phyloP scores from a whole-genome alignment of 352 stramenopile genomes.

The Phytophthora sansomeana region DNA sequence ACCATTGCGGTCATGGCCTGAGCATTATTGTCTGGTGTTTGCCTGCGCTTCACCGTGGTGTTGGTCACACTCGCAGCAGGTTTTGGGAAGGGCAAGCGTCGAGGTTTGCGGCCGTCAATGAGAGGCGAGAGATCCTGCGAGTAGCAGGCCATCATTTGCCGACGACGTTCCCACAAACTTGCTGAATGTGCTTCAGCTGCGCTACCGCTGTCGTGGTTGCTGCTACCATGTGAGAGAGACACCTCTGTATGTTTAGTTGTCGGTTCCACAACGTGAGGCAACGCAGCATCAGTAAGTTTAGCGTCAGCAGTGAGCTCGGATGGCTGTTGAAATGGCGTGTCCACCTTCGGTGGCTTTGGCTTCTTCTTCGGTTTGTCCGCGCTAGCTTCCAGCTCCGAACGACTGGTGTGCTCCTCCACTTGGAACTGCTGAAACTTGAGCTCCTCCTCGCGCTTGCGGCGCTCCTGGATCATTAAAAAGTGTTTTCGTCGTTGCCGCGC shows the following conservation, averaged over 20 bases:
- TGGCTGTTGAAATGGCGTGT: background rate
- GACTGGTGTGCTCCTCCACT: slow-evolving; percentile 23
- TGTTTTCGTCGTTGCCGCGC: slow-evolving; percentile 46
- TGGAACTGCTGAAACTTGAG: slow-evolving; percentile 45
- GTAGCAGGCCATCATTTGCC: slow-evolving; percentile 60
- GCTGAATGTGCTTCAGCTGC: slow-evolving; percentile 28
- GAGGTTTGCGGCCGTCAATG: slow-evolving; percentile 58
- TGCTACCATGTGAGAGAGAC: background rate
- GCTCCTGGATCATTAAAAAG: slow-evolving; percentile 47
- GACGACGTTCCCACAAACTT: slow-evolving; percentile 44
- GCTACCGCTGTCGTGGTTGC: slow-evolving; percentile 11
- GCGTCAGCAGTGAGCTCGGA: slow-evolving; percentile 1
- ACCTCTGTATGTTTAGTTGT: slow-evolving; percentile 7
- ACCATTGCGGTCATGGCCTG: background rate
- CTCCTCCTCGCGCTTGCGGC: slow-evolving; percentile 58
- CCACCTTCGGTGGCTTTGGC: slow-evolving; percentile 21
- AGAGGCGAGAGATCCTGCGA: slow-evolving; percentile 71
- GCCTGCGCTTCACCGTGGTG: slow-evolving; percentile 15
- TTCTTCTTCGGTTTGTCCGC: slow-evolving; percentile 29
- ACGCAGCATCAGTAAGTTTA: slow-evolving; percentile 6
- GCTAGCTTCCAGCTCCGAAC: slow-evolving; percentile 27
- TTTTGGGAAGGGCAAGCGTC: slow-evolving; percentile 45
- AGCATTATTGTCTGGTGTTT: slow-evolving; percentile 17
- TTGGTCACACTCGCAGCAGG: slow-evolving; percentile 8
- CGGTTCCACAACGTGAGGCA: slow-evolving; percentile 19